Evolutionary conservation across 129 eudicot species (phyloP), one percentile per base, ranked within the genome.

Genomic region (Flaveria ramosissima): DNA sequence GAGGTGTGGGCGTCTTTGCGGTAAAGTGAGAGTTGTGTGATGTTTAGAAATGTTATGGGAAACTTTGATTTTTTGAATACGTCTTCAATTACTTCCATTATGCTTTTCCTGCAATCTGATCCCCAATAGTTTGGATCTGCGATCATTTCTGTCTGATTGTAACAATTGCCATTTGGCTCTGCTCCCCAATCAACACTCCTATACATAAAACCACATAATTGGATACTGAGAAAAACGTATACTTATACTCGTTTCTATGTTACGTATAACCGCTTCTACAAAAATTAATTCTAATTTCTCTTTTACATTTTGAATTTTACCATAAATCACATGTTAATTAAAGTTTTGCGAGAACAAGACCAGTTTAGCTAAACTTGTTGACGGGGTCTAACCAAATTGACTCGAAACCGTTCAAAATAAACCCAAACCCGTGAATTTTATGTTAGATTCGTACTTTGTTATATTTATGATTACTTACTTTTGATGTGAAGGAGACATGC

Each of bases 401-500:
- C 13, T 8, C 3, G 48, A 10, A 1, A 2, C 10, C 12, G 3
- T 45, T 45, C 9, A 45, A 11, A 45, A 12, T 45, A 45, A 45
- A 45, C 48, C 7, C 12, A 45, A 45, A 45, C 48, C 1, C 3
- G 0, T 9, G 13, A 45, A 45, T 45, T 45, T 45, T 45, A 11
- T 11, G 7, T 45, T 45, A 8, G 48, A 2, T 0, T 10, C 48
- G 2, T 45, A 11, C 9, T 0, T 9, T 45, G 13, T 45, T 2
- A 45, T 27, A 27, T 27, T 63, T 52, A 24, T 24, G 60, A 16
- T 66, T 17, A 16, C 96, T 85, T 6, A 91, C 99, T 94, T 94
- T 73, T 51, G 84, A 78, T 94, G 99, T 70, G 96, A 85, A 51
- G 99, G 99, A 17, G 99, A 94, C 99, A 94, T 94, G 96, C 93